phyloP scores from a whole-genome alignment of 306 rosid genomes.

The Vicia faba region DNA sequence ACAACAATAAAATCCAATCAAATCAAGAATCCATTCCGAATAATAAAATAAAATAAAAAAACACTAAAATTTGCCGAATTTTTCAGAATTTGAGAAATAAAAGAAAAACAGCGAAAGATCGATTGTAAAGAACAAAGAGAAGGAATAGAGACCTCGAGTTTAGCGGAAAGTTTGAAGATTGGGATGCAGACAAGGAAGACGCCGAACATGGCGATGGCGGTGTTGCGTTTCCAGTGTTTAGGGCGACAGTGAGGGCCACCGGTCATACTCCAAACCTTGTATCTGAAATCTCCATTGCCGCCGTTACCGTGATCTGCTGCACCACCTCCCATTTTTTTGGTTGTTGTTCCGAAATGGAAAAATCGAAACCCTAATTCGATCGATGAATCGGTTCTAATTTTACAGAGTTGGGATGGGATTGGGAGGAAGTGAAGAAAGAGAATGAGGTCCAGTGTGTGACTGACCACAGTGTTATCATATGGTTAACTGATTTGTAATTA shows the following conservation, averaged over 20 bases:
- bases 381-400: constrained; percentile 10
- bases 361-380: constrained; percentile 52
- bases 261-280: constrained; percentile 91
- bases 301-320: constrained; percentile 80
- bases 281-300: constrained; percentile 59
- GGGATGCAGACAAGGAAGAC: constrained; percentile 89
- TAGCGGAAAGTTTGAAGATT: constrained; percentile 81
- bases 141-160: constrained; percentile 69
- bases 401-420: neutral
- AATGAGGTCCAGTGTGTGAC: constrained; percentile 15
- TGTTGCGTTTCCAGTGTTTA: constrained; percentile 94
- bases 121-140: constrained; percentile 1
- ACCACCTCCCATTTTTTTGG: constrained; percentile 49
- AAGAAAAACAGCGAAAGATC: neutral
- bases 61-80: neutral
- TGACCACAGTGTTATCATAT: neutral
- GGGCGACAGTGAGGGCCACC: constrained; percentile 97
- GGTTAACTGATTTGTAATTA: neutral
- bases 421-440: neutral
- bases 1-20: neutral
- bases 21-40: neutral
- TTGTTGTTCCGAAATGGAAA: constrained; percentile 2
- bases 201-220: constrained; percentile 89
- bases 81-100: neutral
- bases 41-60: neutral